phyloP scores from a whole-genome alignment of 805 yeast species.

The Yarrowia deformans region DNA sequence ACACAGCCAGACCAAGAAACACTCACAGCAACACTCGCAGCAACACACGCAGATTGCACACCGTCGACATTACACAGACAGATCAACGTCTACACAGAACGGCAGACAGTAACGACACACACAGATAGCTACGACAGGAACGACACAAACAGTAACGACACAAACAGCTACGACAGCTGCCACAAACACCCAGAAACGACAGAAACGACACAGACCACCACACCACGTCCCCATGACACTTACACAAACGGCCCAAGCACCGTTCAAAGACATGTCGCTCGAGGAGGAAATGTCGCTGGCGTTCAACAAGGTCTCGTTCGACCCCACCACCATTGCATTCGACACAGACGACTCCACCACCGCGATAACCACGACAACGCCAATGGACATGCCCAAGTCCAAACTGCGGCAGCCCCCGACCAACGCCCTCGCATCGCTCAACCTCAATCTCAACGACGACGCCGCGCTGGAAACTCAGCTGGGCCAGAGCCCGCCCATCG shows the following conservation, averaged over 20 bases:
- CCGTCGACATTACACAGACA: too few relatives aligned
- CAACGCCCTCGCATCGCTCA: slow-evolving; percentile 3
- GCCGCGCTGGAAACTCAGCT: slow-evolving; percentile 44
- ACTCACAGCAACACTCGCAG: neutral
- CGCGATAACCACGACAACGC: neutral
- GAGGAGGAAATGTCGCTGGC: neutral
- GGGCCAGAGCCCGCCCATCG: slow-evolving; percentile 29
- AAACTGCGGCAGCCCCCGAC: neutral
- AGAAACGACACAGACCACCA: neutral
- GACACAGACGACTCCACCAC: neutral
- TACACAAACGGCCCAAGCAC: neutral
- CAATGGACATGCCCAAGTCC: too few relatives aligned
- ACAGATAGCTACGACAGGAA: too few relatives aligned
- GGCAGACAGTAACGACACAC: neutral
- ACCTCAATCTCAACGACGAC: slow-evolving; percentile 42
- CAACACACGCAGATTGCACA: neutral
- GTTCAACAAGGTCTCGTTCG: slow-evolving; percentile 1
- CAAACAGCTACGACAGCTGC: neutral
- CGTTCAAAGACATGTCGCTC: slow-evolving; percentile 3
- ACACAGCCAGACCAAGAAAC: neutral
- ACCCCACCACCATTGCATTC: slow-evolving; percentile 11
- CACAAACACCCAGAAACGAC: neutral
- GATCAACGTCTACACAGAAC: too few relatives aligned
- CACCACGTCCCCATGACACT: neutral
- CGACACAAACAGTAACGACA: neutral